A percentile compares a stretch with the other conserved stretches of the same genome.
phyloP scores from a whole-genome alignment of 1,139 yeast genomes.

The Yamadazyma triangularis region DNA sequence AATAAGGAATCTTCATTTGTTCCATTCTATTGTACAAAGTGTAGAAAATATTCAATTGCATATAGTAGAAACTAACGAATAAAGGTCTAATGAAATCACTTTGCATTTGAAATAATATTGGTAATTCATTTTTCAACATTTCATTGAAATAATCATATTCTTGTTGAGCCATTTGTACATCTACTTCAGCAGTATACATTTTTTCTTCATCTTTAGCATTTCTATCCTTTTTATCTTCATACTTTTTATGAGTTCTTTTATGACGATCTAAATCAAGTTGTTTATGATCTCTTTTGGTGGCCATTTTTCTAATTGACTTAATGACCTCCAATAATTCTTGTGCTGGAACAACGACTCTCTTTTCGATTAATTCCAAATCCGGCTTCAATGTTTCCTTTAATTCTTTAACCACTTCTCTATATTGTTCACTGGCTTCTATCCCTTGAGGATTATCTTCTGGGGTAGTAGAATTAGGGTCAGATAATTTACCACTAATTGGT shows the following conservation, averaged over 20 bases:
- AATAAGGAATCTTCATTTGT: conserved; percentile 94
- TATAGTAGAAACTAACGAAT: conserved; percentile 89
- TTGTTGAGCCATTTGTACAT: conserved; percentile 85
- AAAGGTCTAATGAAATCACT: conserved; percentile 89
- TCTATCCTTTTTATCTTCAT: conserved; percentile 77
- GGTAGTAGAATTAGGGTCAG: conserved; percentile 79
- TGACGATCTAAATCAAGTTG: conserved; percentile 91
- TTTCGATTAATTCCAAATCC: conserved; percentile 87
- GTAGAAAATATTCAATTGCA: conserved; percentile 96
- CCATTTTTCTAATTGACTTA: conserved; percentile 82
- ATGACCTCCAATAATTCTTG: conserved; percentile 83
- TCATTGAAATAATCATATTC: conserved; percentile 96
- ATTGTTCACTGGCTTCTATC: conserved; percentile 88
- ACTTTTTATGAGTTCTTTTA: conserved; percentile 61
- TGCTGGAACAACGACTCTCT: conserved; percentile 86
- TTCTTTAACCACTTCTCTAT: conserved; percentile 81
- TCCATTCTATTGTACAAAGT: conserved; percentile 88
- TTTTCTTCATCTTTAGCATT: conserved; percentile 87
- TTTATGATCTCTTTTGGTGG: conserved; percentile 92
- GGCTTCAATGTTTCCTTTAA: conserved; percentile 84
- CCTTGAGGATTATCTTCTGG: conserved; percentile 97
- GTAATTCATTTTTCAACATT: conserved; percentile 85
- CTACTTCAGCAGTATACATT: conserved; percentile 84
- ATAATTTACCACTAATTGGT: conserved; percentile 88
- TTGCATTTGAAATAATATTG: conserved; percentile 80